Conservation (phyloP, 2,329 filamentous ascomycete genomes). For the Knoxdaviesia proteae region DNA sequence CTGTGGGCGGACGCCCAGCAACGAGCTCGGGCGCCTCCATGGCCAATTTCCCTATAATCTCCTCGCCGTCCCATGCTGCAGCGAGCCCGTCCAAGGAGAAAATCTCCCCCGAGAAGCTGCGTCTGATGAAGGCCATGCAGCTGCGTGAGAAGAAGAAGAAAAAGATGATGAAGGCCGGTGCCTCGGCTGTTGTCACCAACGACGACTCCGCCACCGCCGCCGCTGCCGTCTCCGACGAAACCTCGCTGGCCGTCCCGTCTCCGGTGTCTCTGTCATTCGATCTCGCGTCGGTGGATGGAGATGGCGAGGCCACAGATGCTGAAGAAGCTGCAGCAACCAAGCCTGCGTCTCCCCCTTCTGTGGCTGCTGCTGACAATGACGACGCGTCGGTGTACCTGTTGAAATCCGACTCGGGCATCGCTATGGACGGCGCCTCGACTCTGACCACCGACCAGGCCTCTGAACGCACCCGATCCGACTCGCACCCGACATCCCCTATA, state of each 20-base stretch:
- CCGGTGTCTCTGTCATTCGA: too few species aligned
- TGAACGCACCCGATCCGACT: constrained; percentile 29
- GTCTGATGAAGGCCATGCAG: constrained; percentile 87
- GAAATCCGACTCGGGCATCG: constrained; percentile 34
- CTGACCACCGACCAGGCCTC: constrained; percentile 24
- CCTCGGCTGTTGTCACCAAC: background rate
- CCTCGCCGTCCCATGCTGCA: constrained; percentile 10
- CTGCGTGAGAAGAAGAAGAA: constrained; percentile 61
- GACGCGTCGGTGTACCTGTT: constrained; percentile 17
- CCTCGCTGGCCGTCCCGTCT: too few species aligned
- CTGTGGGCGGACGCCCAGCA: background rate
- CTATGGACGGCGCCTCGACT: constrained; percentile 22
- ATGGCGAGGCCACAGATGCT: constrained; percentile 8
- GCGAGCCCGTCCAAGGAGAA: constrained; percentile 24
- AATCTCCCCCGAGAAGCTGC: constrained; percentile 74
- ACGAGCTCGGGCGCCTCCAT: constrained; percentile 3
- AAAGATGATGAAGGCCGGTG: constrained; percentile 6
- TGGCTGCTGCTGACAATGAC: constrained; percentile 9
- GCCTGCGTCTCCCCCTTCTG: constrained; percentile 7
- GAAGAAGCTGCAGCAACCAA: constrained; percentile 9
- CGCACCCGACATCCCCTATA: constrained; percentile 34
- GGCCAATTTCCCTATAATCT: constrained; percentile 1
- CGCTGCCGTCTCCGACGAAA: background rate
- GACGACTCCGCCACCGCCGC: background rate
- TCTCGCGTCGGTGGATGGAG: background rate